Base-by-base conservation (phyloP, 1,284 basidiomycete species). In the Marasmius fiardii region DNA sequence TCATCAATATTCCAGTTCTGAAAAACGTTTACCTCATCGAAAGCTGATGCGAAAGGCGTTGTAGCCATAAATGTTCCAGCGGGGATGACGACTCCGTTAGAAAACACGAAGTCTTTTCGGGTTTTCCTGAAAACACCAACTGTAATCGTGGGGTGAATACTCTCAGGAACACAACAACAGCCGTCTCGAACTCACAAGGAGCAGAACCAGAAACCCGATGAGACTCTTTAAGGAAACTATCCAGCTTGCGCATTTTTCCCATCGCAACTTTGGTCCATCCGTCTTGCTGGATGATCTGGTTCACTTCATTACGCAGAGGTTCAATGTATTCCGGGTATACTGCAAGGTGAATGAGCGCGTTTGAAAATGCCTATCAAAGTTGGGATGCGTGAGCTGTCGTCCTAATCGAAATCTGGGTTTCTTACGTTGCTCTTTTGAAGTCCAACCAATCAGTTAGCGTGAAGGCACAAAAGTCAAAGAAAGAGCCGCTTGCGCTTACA, bases 201-300 rank as follows among this genome's bases (percentile, higher is more conserved):
- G 35, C 48, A 21, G 71, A 60, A 5, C 65, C 65, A 33, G 65
- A 66, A 37, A 65, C 43, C 1, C 71, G 58, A 55, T 67, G 65
- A 7, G 62, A 64, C 52, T 73, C 71, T 49, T 65, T 67, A 49
- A 74, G 24, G 58, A 73, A 70, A 57, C 72, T 74, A 55, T 75
- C 73, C 2, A 72, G 52, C 56, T 69, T 71, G 50, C 53, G 60
- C 71, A 73, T 69, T 48, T 67, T 69, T 21, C 54, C 58, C 56
- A 73, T 56, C 1, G 68, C 66, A 0, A 49, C 54, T 57, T 71
- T 73, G 16, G 67, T 68, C 71, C 72, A 74, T 1, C 73, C 72
- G 3, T 71, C 62, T 28, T 64, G 57, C 16, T 57, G 52, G 10
- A 72, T 53, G 31, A 68, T 53, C 1, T 52, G 26, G 18, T 69